Conservation (phyloP, 257 asterid species). For the Solanum pimpinellifolium region DNA sequence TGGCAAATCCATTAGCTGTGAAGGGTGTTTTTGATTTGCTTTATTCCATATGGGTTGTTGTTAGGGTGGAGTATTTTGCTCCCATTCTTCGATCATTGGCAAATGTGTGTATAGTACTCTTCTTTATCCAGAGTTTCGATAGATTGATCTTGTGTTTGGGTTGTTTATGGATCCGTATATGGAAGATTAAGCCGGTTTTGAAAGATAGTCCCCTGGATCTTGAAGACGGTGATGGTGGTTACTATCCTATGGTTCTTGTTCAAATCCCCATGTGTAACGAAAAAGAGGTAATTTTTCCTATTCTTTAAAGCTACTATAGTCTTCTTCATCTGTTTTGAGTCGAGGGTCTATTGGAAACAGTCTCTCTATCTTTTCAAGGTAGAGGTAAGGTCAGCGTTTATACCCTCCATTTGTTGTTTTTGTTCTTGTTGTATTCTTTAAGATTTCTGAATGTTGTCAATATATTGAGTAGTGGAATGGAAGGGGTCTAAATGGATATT, state of each 20-base stretch:
- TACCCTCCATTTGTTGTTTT: background rate
- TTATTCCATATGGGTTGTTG: conserved; percentile 60
- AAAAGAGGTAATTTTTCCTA: conserved; percentile 47
- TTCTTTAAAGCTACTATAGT: background rate
- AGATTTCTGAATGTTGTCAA: background rate
- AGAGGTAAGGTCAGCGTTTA: background rate
- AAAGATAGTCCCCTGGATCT: conserved; percentile 45
- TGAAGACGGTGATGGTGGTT: conserved; percentile 59
- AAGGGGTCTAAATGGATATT: background rate
- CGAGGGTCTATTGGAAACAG: background rate
- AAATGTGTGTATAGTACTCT: conserved; percentile 61
- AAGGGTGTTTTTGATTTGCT: conserved; percentile 52
- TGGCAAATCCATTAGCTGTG: conserved; percentile 32
- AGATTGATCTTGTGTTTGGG: conserved; percentile 73
- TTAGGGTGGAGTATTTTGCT: conserved; percentile 83
- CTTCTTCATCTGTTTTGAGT: background rate
- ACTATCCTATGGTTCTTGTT: conserved; percentile 89
- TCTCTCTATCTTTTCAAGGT: fast-evolving
- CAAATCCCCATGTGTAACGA: conserved; percentile 99
- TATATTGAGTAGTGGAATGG: background rate
- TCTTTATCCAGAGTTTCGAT: conserved; percentile 79
- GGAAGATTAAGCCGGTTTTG: conserved; percentile 54
- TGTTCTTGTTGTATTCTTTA: background rate
- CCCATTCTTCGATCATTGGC: conserved; percentile 68
- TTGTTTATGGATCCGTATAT: conserved; percentile 65